These are phyloP conservation scores for Podospora appendiculata DNA, from an alignment of 495 filamentous ascomycete genomes.

Conservation along the genomic window DNA sequence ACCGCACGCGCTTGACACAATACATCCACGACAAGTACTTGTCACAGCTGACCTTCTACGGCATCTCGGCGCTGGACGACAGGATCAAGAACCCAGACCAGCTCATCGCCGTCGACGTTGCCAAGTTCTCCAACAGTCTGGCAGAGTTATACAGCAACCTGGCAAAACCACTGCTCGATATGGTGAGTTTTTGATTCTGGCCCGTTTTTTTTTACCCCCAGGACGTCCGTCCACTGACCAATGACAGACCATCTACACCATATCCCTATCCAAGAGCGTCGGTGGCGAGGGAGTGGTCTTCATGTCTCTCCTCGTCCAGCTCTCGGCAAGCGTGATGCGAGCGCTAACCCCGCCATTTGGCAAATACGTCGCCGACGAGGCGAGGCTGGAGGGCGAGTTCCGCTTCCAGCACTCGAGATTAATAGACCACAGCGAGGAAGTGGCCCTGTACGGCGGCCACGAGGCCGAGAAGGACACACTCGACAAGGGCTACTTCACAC, in stretches of 20 bases:
- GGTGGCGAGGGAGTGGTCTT: constrained; percentile 90
- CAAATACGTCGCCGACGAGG: constrained; percentile 96
- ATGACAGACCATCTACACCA: constrained; percentile 71
- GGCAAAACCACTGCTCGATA: constrained; percentile 92
- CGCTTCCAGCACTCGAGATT: constrained; percentile 88
- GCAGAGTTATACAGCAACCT: constrained; percentile 95
- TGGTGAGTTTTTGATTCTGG: constrained; percentile 46
- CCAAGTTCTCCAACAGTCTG: constrained; percentile 90
- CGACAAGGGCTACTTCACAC: constrained; percentile 96
- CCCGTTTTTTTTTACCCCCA: not conserved
- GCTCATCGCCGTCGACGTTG: constrained; percentile 91
- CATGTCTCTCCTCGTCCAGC: constrained; percentile 87
- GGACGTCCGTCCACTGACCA: constrained; percentile 12
- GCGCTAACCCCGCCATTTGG: constrained; percentile 95
- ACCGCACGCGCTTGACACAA: constrained; percentile 83
- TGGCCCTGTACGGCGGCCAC: constrained; percentile 87
- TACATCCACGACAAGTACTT: constrained; percentile 92
- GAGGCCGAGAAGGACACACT: constrained; percentile 95
- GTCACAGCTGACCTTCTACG: constrained; percentile 95
- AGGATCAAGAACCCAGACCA: constrained; percentile 98
- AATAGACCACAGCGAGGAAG: constrained; percentile 92
- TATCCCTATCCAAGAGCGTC: constrained; percentile 83
- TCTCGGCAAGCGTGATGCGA: constrained; percentile 89
- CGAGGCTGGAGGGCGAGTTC: constrained; percentile 90
- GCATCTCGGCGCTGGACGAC: constrained; percentile 89